Percentiles rank a stretch among this genome's conserved stretches.
phyloP scores from a whole-genome alignment of 495 filamentous ascomycete species.

The Delitschia confertaspora region DNA sequence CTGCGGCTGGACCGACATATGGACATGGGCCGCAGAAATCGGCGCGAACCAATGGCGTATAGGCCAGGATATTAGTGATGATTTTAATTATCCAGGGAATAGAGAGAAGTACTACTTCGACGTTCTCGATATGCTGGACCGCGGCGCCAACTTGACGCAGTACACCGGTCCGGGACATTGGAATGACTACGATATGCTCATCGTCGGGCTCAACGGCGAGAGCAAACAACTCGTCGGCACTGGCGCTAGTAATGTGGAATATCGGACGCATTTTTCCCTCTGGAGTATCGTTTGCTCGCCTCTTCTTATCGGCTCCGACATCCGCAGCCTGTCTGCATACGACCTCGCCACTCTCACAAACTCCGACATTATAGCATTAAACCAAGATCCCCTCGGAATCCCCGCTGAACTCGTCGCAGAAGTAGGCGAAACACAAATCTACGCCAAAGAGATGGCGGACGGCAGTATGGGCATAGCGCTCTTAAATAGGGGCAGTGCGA shows the following conservation, averaged over 20 bases:
- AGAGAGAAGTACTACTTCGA: constrained; percentile 25
- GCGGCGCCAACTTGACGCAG: constrained; percentile 13
- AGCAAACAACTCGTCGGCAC: constrained; percentile 22
- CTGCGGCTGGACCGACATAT: constrained; percentile 18
- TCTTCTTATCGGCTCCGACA: constrained; percentile 14
- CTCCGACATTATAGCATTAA: constrained; percentile 18
- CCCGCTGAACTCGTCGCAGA: constrained; percentile 1
- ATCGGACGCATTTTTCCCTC: constrained; percentile 15
- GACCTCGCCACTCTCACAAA: constrained; percentile 20
- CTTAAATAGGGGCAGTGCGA: constrained; percentile 24
- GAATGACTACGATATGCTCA: constrained; percentile 25
- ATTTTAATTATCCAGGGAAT: constrained; percentile 22
- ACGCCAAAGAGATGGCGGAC: constrained; percentile 10
- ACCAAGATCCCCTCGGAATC: constrained; percentile 16
- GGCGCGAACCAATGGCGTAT: constrained; percentile 24
- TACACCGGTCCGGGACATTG: constrained; percentile 18
- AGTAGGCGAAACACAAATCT: constrained; percentile 11
- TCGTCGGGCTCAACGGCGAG: constrained; percentile 17
- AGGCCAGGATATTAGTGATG: constrained; percentile 21
- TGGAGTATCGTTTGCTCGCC: constrained; percentile 16
- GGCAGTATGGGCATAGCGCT: constrained; percentile 26
- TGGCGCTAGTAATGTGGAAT: constrained; percentile 11
- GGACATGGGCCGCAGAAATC: constrained; percentile 15
- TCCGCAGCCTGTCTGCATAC: constrained; percentile 7
- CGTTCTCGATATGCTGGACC: constrained; percentile 22